These are phyloP conservation scores for Fusarium sp. DNA, from an alignment of 2,329 filamentous ascomycete species.

Conservation along the genomic window DNA sequence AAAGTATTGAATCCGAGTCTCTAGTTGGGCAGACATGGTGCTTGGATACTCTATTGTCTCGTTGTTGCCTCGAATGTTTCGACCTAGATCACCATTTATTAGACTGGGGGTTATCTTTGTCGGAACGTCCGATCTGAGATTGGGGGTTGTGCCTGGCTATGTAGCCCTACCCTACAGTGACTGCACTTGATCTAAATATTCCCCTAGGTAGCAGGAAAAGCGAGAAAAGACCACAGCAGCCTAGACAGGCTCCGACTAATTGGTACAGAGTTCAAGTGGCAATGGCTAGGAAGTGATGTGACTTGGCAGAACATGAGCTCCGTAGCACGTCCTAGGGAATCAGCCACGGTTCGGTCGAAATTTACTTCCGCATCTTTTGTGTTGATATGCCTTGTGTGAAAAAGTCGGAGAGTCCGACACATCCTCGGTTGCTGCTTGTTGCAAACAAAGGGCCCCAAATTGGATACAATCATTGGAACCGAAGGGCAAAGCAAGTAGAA, in stretches of 20 bases:
- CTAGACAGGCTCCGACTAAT: neutral
- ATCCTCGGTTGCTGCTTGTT: neutral
- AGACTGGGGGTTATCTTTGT: neutral
- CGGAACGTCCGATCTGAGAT: neutral
- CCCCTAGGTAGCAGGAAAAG: no score
- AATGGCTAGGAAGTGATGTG: neutral
- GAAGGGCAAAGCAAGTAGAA: neutral
- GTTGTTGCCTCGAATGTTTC: neutral
- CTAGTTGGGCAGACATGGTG: neutral
- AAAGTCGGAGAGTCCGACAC: neutral
- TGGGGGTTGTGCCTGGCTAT: neutral
- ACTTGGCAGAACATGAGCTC: neutral
- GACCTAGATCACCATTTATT: neutral
- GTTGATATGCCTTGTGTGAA: neutral
- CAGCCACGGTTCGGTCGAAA: neutral
- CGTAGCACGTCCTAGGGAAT: neutral
- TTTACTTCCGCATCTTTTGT: neutral
- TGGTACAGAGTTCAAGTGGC: neutral
- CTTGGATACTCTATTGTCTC: neutral
- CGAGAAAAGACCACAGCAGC: no score
- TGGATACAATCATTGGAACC: neutral
- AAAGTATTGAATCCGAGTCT: neutral
- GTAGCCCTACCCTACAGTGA: neutral
- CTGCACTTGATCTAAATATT: neutral
- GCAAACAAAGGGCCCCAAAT: neutral